Evolutionary conservation across 2,329 filamentous ascomycete genomes (phyloP).

Genomic region (Clarireedia paspali): DNA sequence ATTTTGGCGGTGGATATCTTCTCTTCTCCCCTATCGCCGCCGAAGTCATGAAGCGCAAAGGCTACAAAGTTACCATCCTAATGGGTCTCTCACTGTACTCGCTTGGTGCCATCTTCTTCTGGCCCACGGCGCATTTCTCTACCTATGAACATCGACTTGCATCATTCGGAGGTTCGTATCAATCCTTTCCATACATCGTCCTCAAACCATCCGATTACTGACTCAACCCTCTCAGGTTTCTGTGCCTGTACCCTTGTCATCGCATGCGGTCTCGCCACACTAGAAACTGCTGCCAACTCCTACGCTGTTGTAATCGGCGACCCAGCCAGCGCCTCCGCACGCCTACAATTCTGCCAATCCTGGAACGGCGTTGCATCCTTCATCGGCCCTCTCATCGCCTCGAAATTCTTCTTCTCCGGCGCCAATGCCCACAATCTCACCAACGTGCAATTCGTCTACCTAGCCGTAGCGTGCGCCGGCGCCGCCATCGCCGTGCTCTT

Average conservation of each 20-base stretch:
- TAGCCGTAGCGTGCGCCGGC: slow-evolving; percentile 70
- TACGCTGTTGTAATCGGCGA: slow-evolving; percentile 66
- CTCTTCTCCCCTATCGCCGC: slow-evolving; percentile 60
- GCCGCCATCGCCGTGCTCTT: slow-evolving; percentile 60
- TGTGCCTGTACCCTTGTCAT: slow-evolving; percentile 66
- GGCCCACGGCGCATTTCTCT: slow-evolving; percentile 64
- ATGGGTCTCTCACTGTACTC: slow-evolving; percentile 67
- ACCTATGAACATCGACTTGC: slow-evolving; percentile 42
- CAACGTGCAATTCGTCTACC: slow-evolving; percentile 76
- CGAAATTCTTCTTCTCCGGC: slow-evolving; percentile 61
- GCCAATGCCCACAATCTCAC: slow-evolving; percentile 58
- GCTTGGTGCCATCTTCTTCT: slow-evolving; percentile 46
- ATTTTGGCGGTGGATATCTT: slow-evolving; percentile 65
- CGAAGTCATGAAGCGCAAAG: slow-evolving; percentile 63
- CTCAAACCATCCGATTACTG: too few species aligned
- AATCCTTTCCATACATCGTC: too few species aligned
- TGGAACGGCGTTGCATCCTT: slow-evolving; percentile 69
- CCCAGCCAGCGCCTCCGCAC: slow-evolving; percentile 62
- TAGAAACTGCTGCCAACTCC: slow-evolving; percentile 74
- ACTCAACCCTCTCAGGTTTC: slow-evolving; percentile 36
- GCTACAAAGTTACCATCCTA: slow-evolving; percentile 74
- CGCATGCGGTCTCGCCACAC: slow-evolving; percentile 65
- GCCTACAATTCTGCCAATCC: slow-evolving; percentile 67
- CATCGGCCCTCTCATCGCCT: slow-evolving; percentile 64
- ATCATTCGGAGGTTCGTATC: slow-evolving; percentile 55